A percentile compares a stretch with the other conserved stretches of the same genome.
Conservation (phyloP, 2,329 filamentous ascomycete genomes). For the Monilinia fructicola region DNA sequence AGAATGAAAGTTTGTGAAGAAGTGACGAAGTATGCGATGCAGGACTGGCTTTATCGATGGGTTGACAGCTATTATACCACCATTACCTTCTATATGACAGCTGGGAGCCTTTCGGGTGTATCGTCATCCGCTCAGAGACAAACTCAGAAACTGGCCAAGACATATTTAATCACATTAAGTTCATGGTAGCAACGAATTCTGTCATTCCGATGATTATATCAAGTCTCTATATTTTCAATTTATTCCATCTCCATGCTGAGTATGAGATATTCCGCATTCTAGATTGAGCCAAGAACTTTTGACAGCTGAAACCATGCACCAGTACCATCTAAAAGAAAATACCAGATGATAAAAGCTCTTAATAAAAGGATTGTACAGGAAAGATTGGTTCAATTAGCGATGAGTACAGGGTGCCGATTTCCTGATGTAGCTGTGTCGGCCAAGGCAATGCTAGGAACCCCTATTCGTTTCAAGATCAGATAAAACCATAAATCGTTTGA, state of each 20-base stretch:
- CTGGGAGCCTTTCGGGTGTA: conserved; percentile 29
- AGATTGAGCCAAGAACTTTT: conserved; percentile 26
- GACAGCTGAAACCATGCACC: conserved; percentile 31
- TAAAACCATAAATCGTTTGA: conserved; percentile 37
- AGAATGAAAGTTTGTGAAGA: conserved; percentile 25
- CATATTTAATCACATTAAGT: conserved; percentile 31
- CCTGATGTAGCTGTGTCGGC: conserved; percentile 23
- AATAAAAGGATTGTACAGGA: background rate
- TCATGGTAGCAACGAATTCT: conserved; percentile 10
- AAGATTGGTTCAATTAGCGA: background rate
- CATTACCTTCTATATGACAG: conserved; percentile 20
- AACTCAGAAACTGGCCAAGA: conserved; percentile 23
- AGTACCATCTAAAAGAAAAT: conserved; percentile 25
- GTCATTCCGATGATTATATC: background rate
- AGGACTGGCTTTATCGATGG: background rate
- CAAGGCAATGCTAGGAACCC: conserved; percentile 22
- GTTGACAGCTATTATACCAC: conserved; percentile 3
- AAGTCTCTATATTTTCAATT: background rate
- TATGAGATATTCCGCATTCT: background rate
- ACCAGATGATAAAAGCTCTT: conserved; percentile 13
- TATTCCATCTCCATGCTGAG: conserved; percentile 16
- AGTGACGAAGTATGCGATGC: background rate
- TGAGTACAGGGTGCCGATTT: background rate
- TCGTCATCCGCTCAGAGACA: conserved; percentile 31
- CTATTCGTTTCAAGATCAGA: conserved; percentile 30